These are phyloP conservation scores for Suillus fuscotomentosus DNA, from an alignment of 768 basidiomycete genomes.

Conservation along the genomic window DNA sequence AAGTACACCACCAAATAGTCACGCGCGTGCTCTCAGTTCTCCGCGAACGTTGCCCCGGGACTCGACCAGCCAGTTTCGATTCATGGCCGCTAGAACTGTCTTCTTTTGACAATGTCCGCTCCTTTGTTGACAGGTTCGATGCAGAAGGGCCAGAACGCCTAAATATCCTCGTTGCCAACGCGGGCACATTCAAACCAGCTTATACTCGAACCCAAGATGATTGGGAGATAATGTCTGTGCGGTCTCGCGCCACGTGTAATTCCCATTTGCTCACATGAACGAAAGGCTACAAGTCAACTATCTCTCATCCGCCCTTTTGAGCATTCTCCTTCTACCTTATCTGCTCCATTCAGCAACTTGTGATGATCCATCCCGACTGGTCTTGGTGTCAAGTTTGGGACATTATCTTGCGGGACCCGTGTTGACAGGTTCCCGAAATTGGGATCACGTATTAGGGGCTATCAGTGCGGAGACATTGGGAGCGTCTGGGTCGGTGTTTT, in stretches of 20 bases:
- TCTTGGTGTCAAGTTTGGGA: neutral
- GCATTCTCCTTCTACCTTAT: neutral
- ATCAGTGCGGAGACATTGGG: slow-evolving; percentile 25
- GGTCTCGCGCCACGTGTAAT: neutral
- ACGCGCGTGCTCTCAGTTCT: slow-evolving; percentile 17
- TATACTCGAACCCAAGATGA: slow-evolving; percentile 41
- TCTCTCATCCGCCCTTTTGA: slow-evolving; percentile 17
- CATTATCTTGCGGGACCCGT: neutral
- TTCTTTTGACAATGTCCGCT: slow-evolving; percentile 30
- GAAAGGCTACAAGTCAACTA: slow-evolving; percentile 35
- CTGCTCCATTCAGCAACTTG: neutral
- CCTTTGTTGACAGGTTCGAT: slow-evolving; percentile 31
- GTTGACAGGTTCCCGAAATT: slow-evolving; percentile 2
- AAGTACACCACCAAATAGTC: neutral
- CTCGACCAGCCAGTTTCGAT: slow-evolving; percentile 6
- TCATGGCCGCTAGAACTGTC: slow-evolving; percentile 34
- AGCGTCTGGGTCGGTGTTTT: slow-evolving; percentile 12
- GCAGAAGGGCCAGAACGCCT: slow-evolving; percentile 20
- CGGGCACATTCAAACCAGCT: slow-evolving; percentile 14
- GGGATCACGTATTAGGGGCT: slow-evolving; percentile 21
- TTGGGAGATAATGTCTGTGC: slow-evolving; percentile 43
- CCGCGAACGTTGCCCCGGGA: neutral
- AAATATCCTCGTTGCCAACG: slow-evolving; percentile 32
- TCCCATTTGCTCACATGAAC: neutral
- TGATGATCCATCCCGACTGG: neutral